phyloP scores from a whole-genome alignment of 371 early-diverging fungal genomes.

The Mucor irregularis region DNA sequence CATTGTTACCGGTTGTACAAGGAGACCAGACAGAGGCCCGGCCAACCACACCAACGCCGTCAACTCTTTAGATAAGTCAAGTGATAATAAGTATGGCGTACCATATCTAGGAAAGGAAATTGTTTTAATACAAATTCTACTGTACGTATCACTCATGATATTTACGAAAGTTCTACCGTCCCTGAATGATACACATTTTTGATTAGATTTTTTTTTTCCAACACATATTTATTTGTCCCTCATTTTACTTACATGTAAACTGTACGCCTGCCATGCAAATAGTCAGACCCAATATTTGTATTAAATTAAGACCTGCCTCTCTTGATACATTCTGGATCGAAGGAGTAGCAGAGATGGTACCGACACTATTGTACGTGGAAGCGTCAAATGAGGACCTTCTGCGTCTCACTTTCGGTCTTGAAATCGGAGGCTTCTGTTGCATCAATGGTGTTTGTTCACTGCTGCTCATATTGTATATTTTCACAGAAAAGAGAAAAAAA shows the following conservation, averaged over 20 bases:
- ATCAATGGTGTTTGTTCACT: slow-evolving; percentile 21
- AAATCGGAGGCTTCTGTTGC: slow-evolving; percentile 33
- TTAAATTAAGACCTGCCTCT: slow-evolving; percentile 19
- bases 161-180: slow-evolving; percentile 60
- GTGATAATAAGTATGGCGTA: slow-evolving; percentile 73
- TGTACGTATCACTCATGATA: neutral
- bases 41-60: slow-evolving; percentile 79
- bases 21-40: slow-evolving; percentile 73
- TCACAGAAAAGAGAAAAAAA: neutral
- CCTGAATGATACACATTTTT: slow-evolving; percentile 30
- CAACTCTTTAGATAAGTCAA: slow-evolving; percentile 65
- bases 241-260: slow-evolving; percentile 57
- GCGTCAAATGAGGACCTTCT: slow-evolving; percentile 52
- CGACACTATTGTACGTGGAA: slow-evolving; percentile 43
- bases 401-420: slow-evolving; percentile 38
- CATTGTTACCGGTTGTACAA: slow-evolving; percentile 38
- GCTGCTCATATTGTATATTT: neutral
- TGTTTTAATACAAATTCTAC: neutral
- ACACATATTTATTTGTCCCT: too few species aligned
- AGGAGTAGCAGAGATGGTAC: slow-evolving; percentile 18
- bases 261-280: slow-evolving; percentile 67
- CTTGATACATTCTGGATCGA: slow-evolving; percentile 6
- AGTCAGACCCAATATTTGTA: slow-evolving; percentile 50
- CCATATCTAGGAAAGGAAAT: slow-evolving; percentile 56
- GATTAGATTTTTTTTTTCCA: too few species aligned